These are phyloP conservation scores for Acidiella bohemica DNA, from an alignment of 495 filamentous ascomycete genomes.

Conservation along the genomic window DNA sequence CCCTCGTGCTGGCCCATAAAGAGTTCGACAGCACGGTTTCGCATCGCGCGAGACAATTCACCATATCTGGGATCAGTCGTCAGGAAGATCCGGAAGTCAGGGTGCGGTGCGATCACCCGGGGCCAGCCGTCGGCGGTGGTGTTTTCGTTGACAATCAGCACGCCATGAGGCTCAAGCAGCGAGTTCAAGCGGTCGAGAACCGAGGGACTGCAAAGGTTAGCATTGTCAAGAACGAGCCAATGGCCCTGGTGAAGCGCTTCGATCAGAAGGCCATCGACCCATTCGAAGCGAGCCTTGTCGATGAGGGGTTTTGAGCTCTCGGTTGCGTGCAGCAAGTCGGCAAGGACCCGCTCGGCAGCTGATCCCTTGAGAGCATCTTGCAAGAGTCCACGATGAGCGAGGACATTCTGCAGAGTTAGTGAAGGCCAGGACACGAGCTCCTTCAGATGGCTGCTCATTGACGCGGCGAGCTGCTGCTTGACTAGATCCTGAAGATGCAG, in stretches of 20 bases:
- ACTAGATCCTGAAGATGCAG: not conserved
- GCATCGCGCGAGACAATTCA: conserved; percentile 91
- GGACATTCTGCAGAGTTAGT: not conserved
- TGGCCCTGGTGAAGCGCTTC: conserved; percentile 71
- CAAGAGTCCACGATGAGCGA: not conserved
- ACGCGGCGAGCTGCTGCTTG: not conserved
- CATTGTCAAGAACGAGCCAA: conserved; percentile 94
- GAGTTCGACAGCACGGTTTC: conserved; percentile 86
- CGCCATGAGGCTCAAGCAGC: conserved; percentile 77
- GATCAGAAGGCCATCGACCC: conserved; percentile 86
- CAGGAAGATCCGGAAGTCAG: conserved; percentile 81
- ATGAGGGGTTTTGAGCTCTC: conserved; percentile 17
- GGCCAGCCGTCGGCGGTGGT: conserved; percentile 68
- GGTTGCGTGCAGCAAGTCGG: not conserved
- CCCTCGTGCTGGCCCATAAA: conserved; percentile 37
- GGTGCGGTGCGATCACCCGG: conserved; percentile 65
- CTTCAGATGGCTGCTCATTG: not conserved
- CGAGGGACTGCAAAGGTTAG: conserved; percentile 87
- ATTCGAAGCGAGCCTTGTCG: conserved; percentile 74
- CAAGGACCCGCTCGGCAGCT: not conserved
- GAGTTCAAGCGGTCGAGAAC: conserved; percentile 93
- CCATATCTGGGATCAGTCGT: conserved; percentile 89
- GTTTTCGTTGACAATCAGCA: conserved; percentile 83
- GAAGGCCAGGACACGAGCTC: not conserved
- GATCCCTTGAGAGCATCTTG: not conserved